A percentile compares a stretch with the other conserved stretches of the same genome.
These are phyloP conservation scores for Skeletonema costatum DNA, from an alignment of 108 stramenopile genomes.

Conservation along the genomic window DNA sequence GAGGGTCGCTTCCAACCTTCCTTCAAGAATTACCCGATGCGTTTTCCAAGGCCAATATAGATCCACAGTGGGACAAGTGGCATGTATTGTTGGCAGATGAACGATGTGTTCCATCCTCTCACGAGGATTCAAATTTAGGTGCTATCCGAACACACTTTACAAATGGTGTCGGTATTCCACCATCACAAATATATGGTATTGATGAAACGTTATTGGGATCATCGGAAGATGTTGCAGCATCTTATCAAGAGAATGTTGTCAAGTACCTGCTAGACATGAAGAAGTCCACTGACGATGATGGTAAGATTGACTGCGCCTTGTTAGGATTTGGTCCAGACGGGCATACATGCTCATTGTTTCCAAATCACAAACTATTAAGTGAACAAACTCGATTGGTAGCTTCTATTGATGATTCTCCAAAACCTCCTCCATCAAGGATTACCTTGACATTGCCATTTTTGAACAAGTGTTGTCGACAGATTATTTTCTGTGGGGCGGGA, in stretches of 20 bases:
- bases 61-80: conserved; percentile 76
- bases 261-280: conserved; percentile 22
- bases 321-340: conserved; percentile 97
- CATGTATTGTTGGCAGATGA: conserved; percentile 94
- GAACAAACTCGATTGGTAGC: conserved; percentile 72
- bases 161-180: conserved; percentile 54
- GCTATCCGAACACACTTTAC: conserved; percentile 57
- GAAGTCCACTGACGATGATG: conserved; percentile 11
- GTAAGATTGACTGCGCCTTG: conserved; percentile 86
- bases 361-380: conserved; percentile 78
- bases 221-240: conserved; percentile 55
- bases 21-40: conserved; percentile 45
- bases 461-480: conserved; percentile 61
- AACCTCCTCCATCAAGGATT: conserved; percentile 92
- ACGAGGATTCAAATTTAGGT: conserved; percentile 86
- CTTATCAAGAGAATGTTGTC: conserved; percentile 58
- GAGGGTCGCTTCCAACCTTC: conserved; percentile 89
- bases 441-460: conserved; percentile 90
- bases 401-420: conserved; percentile 92
- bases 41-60: conserved; percentile 42
- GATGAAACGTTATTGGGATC: conserved; percentile 45
- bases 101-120: conserved; percentile 80
- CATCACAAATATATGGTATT: conserved; percentile 73
- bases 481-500: conserved; percentile 87
- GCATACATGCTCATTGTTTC: conserved; percentile 96